Percentiles rank a stretch among this genome's conserved stretches.
phyloP scores from a whole-genome alignment of 257 asterid species.

The Nicotiana benthamiana region DNA sequence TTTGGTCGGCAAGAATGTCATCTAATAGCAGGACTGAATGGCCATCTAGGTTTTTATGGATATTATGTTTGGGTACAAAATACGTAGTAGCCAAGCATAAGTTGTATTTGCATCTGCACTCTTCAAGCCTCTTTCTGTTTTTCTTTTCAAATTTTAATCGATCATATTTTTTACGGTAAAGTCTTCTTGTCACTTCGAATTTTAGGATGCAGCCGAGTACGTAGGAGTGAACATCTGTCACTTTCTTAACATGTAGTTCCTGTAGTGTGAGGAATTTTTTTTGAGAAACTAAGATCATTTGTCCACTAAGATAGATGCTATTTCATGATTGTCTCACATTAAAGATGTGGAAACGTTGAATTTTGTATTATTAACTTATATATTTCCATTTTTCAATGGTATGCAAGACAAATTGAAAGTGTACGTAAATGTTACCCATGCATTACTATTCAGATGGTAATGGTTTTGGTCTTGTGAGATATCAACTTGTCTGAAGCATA shows the following conservation, averaged over 20 bases:
- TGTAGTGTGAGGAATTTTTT: no score
- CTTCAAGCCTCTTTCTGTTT: not conserved
- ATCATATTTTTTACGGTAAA: not conserved
- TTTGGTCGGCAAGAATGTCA: not conserved
- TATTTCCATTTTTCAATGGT: not conserved
- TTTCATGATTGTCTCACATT: not conserved
- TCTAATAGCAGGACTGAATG: not conserved
- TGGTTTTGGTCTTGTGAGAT: not conserved
- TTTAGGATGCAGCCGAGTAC: not conserved
- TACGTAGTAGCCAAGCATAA: not conserved
- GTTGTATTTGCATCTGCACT: not conserved
- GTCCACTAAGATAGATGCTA: not conserved
- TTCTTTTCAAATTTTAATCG: not conserved
- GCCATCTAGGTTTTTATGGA: not conserved
- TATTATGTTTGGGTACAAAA: not conserved
- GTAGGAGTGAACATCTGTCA: not conserved
- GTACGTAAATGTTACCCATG: not conserved
- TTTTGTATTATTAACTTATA: not conserved
- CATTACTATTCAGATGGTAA: not conserved
- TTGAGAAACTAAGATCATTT: not conserved
- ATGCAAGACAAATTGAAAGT: not conserved
- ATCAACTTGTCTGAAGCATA: not conserved
- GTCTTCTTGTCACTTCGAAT: not conserved
- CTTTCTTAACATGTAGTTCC: not conserved
- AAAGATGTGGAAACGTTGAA: not conserved